These are phyloP conservation scores for Globisporangium okanoganense DNA, from an alignment of 352 stramenopile genomes.

Conservation along the genomic window DNA sequence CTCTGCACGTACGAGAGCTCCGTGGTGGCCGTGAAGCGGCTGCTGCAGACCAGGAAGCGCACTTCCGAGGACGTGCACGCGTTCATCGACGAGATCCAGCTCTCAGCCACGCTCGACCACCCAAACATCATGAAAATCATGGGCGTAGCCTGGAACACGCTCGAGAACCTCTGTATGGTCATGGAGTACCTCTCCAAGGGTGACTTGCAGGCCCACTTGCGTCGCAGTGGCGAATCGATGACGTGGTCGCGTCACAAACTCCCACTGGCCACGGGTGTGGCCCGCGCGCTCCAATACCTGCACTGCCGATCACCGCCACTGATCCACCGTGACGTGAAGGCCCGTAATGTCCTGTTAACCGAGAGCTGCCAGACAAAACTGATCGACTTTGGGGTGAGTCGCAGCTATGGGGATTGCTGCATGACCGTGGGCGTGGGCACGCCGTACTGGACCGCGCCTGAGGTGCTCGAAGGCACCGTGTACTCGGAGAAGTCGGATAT, in stretches of 20 bases:
- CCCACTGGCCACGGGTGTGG: conserved; percentile 39
- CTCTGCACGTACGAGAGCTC: conserved; percentile 31
- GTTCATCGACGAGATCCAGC: conserved; percentile 47
- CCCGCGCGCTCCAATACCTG: conserved; percentile 39
- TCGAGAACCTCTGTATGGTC: conserved; percentile 49
- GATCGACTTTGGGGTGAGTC: conserved; percentile 56
- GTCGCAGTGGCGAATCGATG: conserved; percentile 14
- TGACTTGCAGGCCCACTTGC: conserved; percentile 39
- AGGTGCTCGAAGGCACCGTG: conserved; percentile 23
- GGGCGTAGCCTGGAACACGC: conserved; percentile 46
- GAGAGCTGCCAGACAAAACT: conserved; percentile 41
- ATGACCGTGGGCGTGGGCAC: conserved; percentile 23
- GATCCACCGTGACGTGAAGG: conserved; percentile 56
- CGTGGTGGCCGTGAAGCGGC: conserved; percentile 45
- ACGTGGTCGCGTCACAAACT: conserved; percentile 29
- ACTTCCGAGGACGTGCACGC: conserved; percentile 23
- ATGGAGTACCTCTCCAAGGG: conserved; percentile 48
- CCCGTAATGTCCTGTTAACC: conserved; percentile 48
- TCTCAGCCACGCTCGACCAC: conserved; percentile 36
- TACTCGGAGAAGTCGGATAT: conserved; percentile 31
- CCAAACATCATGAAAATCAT: conserved; percentile 46
- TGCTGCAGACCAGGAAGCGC: conserved; percentile 31
- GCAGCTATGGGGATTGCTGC: conserved; percentile 15
- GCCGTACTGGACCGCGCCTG: conserved; percentile 19
- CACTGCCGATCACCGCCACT: conserved; percentile 37